Evolutionary conservation across 1,284 basidiomycete species (phyloP), one percentile per base, ranked within the genome.

Genomic region (Tylopilus sp.): DNA sequence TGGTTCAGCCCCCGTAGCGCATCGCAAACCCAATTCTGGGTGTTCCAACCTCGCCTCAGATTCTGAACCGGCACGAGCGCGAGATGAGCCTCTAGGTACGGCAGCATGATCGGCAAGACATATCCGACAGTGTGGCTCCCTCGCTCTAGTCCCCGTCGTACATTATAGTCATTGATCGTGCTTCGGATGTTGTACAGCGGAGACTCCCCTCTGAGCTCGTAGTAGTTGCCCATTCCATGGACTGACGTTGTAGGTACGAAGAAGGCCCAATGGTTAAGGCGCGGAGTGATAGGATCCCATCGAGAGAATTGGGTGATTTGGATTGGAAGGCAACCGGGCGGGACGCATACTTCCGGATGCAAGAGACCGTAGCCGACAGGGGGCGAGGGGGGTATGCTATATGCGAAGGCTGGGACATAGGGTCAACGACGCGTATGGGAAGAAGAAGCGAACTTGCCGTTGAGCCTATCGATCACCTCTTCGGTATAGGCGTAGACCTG

Each of bases 121-220:
- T 36, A 57, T 33, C 54, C 52, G 21, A 55, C 23, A 11, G 34
- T 44, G 30, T 55, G 55, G 26, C n/a, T 46, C 18, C 55, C 54
- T 34, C 46, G 40, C 25, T 57, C 46, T 2, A 34, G 31, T 1
- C 46, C 45, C 2, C 43, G 25, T 5, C 33, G 35, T 6, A 21
- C 2, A 23, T 43, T 40, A 11, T 43, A 31, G 21, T 1, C 5
- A n/a, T 51, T 11, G 37, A 58, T 31, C 8, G 37, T 55, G 30
- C 29, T 51, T 6, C 10, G 23, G 13, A 41, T 15, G 4, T 30
- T 38, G 30, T 44, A 41, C 4, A 16, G 21, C 2, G 7, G 46
- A 0, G 40, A 19, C 11, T 39, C 28, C 1, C 40, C 40, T 6
- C 4, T 12, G 40, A 55, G 55, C 30, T 57, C 55, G 37, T 57